Conservation (phyloP, 352 stramenopile genomes). For the Pythium rhizo-oryzae region DNA sequence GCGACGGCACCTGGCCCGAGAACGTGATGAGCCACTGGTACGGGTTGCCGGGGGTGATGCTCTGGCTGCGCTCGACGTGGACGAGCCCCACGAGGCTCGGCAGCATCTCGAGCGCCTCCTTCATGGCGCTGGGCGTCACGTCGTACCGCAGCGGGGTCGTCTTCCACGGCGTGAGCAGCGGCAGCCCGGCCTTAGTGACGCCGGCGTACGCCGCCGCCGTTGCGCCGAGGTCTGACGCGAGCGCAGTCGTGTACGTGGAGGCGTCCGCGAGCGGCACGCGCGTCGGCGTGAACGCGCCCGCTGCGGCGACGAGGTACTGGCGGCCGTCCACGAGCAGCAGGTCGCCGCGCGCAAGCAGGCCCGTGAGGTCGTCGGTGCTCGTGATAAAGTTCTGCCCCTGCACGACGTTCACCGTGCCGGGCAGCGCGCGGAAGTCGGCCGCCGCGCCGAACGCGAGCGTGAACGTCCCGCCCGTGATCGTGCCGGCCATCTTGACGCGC, state of each 20-base stretch:
- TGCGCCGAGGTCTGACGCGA: conserved; percentile 33
- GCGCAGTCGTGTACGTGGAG: conserved; percentile 27
- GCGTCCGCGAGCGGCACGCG: conserved; percentile 57
- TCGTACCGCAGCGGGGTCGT: conserved; percentile 63
- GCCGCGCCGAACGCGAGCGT: conserved; percentile 53
- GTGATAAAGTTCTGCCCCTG: conserved; percentile 60
- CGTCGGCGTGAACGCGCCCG: conserved; percentile 72
- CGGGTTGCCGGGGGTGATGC: conserved; percentile 46
- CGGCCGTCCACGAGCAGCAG: conserved; percentile 73
- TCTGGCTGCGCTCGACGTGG: conserved; percentile 84
- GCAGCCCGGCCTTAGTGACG: conserved; percentile 39
- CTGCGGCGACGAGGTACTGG: conserved; percentile 75
- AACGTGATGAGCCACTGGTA: conserved; percentile 94
- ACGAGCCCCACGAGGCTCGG: conserved; percentile 86
- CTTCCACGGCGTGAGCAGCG: conserved; percentile 56
- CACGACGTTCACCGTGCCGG: conserved; percentile 57
- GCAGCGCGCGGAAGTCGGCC: conserved; percentile 41
- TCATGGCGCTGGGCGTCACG: conserved; percentile 53
- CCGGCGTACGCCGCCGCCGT: conserved; percentile 46
- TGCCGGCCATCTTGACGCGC: conserved; percentile 49
- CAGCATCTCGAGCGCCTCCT: conserved; percentile 88
- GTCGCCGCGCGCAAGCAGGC: conserved; percentile 84
- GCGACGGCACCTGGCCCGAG: conserved; percentile 51
- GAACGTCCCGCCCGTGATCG: conserved; percentile 58
- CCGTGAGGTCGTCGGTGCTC: conserved; percentile 89